phyloP scores from a whole-genome alignment of 1,284 basidiomycete genomes.

The Heterobasidion irregulare region DNA sequence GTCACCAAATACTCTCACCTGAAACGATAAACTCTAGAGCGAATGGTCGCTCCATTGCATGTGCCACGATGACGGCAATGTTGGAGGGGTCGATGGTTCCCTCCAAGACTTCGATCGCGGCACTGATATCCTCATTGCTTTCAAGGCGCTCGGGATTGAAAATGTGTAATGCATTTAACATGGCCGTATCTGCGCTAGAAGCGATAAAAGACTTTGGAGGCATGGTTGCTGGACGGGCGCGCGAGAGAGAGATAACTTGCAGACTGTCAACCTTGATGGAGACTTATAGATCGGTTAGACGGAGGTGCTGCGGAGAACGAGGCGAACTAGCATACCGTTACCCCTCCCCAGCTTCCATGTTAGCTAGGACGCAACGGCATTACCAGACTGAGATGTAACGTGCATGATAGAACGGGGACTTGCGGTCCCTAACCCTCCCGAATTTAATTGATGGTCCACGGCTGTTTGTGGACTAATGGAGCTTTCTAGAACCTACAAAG shows the following conservation, averaged over 20 bases:
- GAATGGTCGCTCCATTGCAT: conserved; percentile 2
- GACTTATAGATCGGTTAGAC: neutral
- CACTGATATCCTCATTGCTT: neutral
- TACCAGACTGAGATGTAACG: neutral
- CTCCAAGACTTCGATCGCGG: conserved; percentile 7
- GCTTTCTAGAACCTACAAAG: no score
- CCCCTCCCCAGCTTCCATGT: neutral
- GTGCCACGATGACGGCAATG: conserved; percentile 4
- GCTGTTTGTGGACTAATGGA: no score
- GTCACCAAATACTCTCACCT: neutral
- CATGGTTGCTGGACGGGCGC: neutral
- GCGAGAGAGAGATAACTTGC: neutral
- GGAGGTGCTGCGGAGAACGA: neutral
- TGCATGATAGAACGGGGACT: no score
- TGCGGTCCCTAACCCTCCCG: no score
- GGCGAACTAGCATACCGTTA: neutral
- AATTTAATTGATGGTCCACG: no score
- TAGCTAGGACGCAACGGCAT: neutral
- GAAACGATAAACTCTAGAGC: conserved; percentile 9
- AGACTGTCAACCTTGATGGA: neutral
- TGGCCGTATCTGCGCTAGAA: neutral
- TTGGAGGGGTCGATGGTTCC: conserved; percentile 4
- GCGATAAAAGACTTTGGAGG: neutral
- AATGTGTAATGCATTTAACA: conserved; percentile 2
- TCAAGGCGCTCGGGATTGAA: conserved; percentile 3